These are phyloP conservation scores for Citrus mangshanensis DNA, from an alignment of 345 rosid genomes.

Conservation along the genomic window DNA sequence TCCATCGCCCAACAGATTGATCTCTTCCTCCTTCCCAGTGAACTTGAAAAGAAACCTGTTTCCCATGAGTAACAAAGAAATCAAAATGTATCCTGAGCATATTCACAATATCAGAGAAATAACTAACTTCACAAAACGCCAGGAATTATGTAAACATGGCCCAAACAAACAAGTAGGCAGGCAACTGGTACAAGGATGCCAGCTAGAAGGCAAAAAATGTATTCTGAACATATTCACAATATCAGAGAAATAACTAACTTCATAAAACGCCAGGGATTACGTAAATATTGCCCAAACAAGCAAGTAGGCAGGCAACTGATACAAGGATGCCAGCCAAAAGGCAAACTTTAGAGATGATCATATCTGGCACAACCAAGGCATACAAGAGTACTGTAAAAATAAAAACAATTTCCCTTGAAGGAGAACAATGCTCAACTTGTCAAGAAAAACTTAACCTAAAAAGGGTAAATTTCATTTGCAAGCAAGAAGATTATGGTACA, in stretches of 20 bases:
- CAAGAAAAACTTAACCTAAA: too few relatives aligned
- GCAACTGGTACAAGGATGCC: not conserved
- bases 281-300: not conserved
- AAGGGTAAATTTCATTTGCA: not conserved
- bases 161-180: not conserved
- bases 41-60: slow-evolving; percentile 74
- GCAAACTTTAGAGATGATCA: not conserved
- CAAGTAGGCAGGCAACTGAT: not conserved
- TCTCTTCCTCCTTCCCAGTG: slow-evolving; percentile 73
- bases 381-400: not conserved
- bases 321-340: not conserved
- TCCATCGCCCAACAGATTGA: slow-evolving; percentile 71
- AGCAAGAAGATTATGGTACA: not conserved
- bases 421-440: too few relatives aligned
- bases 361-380: not conserved
- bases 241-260: not conserved
- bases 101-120: not conserved
- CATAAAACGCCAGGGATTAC: not conserved
- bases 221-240: not conserved
- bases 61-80: slow-evolving; percentile 6
- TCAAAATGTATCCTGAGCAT: not conserved
- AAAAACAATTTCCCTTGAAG: not conserved
- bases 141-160: not conserved
- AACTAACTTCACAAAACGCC: not conserved
- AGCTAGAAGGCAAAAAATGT: not conserved